Evolutionary conservation across 2,329 filamentous ascomycete species (phyloP), one percentile per base, ranked within the genome.

Genomic region (Epicoccum sorghinum): DNA sequence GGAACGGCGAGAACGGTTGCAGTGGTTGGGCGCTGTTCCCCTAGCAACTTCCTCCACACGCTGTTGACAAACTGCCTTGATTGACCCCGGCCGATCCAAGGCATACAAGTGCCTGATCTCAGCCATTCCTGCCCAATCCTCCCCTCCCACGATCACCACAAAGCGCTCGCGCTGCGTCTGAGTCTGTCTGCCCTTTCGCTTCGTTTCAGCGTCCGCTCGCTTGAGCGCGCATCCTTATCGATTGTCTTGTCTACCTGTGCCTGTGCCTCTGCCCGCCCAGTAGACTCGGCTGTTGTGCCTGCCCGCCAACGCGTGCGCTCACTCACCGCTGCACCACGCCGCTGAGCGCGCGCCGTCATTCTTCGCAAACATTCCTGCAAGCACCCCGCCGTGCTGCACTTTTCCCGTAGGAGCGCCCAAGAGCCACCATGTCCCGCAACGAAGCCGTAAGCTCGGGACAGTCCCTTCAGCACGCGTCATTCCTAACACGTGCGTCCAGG

Each of bases 401-500:
- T 29, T 18, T 13, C 38, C 38, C 10, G 24, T 14, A 41, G 38
- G 12, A 30, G 12, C 27, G 30, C 40, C 29, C 44, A 39, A 32
- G 50, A 43, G 24, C 14, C 33, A n/a, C 38, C 59, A 78, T 78
- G 76, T 73, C 76, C 59, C 63, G 65, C 62, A 72, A 74, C 52
- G 70, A 77, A 68, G 70, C 72, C 52, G 76, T 77, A 72, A 61
- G 74, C 63, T 44, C 55, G 24, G 41, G n/a, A 7, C 32, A 6
- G 22, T 4, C 25, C 46, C 22, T 9, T n/a, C 22, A 5, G 6
- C 12, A n/a, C 32, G 25, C 36, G 37, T 40, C 36, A 13, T 37
- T 3, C 12, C 43, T 37, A 22, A 52, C 47, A 40, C 48, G 43
- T 49, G 22, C 73, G 43, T 49, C 18, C 73, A 91, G 87, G 86